Conservation (phyloP, 768 basidiomycete genomes). For the Agrocybe chaxingu region DNA sequence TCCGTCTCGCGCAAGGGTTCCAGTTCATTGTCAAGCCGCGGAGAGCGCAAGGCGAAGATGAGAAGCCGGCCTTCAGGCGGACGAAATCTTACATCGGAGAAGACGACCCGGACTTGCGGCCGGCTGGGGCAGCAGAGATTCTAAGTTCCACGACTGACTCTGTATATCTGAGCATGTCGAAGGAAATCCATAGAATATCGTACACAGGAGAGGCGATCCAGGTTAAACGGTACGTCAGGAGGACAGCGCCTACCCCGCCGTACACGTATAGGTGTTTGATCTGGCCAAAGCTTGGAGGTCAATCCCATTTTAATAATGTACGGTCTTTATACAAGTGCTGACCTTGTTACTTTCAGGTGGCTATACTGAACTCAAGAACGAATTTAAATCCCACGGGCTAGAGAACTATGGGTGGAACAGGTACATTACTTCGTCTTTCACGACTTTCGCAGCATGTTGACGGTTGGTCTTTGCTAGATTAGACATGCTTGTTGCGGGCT, state of each 20-base stretch:
- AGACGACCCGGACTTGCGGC: constrained; percentile 54
- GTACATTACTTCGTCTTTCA: constrained; percentile 32
- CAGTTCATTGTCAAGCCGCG: constrained; percentile 75
- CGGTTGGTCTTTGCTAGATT: constrained; percentile 39
- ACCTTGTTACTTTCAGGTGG: constrained; percentile 39
- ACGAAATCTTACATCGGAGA: constrained; percentile 53
- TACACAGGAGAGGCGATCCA: constrained; percentile 91
- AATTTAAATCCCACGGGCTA: constrained; percentile 74
- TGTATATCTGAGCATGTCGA: constrained; percentile 91
- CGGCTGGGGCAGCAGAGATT: constrained; percentile 64
- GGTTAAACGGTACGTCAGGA: constrained; percentile 80
- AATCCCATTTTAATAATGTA: constrained; percentile 2
- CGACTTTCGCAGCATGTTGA: background rate
- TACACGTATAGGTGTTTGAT: constrained; percentile 86
- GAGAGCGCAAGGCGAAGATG: constrained; percentile 23
- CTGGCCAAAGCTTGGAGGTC: constrained; percentile 85
- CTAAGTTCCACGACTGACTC: constrained; percentile 60
- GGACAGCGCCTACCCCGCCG: constrained; percentile 59
- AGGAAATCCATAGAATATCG: constrained; percentile 90
- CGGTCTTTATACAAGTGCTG: background rate
- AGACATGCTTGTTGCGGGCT: constrained; percentile 83
- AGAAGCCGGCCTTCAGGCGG: constrained; percentile 37
- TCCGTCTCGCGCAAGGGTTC: constrained; percentile 90
- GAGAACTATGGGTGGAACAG: constrained; percentile 88
- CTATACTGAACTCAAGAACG: constrained; percentile 75